phyloP scores from a whole-genome alignment of 2,329 filamentous ascomycete species.

The Ophiostoma angusticollis region DNA sequence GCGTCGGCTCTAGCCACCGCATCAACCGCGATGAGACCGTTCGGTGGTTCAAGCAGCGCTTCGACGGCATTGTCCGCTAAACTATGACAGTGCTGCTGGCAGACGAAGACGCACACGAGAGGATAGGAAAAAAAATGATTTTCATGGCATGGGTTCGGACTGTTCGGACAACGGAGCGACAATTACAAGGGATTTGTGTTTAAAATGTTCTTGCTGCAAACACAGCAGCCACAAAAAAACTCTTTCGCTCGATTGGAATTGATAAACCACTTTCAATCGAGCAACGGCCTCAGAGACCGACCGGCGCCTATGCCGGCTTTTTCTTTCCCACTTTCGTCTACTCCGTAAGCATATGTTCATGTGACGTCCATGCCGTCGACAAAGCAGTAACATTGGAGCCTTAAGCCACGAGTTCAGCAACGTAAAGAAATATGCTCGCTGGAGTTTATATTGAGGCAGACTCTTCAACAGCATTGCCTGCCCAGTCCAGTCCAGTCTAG shows the following conservation, averaged over 20 bases:
- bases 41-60: conserved; percentile 87
- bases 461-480: too few relatives aligned
- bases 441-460: too few relatives aligned
- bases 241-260: conserved; percentile 38
- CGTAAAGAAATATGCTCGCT: too few relatives aligned
- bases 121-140: conserved; percentile 1
- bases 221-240: conserved; percentile 24
- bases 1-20: conserved; percentile 76
- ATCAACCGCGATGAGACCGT: conserved; percentile 92
- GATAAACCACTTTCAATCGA: conserved; percentile 36
- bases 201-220: too few relatives aligned
- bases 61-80: conserved; percentile 99
- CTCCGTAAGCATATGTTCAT: background rate
- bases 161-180: conserved; percentile 1
- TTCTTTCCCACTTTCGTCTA: conserved; percentile 11
- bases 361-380: too few relatives aligned
- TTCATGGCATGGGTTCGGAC: conserved; percentile 4
- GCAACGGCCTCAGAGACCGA: conserved; percentile 63
- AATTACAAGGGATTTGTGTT: conserved; percentile 2
- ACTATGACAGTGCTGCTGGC: conserved; percentile 19
- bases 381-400: too few relatives aligned
- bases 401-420: too few relatives aligned
- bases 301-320: conserved; percentile 55
- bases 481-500: too few relatives aligned
- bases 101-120: conserved; percentile 5